Evolutionary conservation across 768 basidiomycete species (phyloP).

Genomic region (Lepiota venenata): DNA sequence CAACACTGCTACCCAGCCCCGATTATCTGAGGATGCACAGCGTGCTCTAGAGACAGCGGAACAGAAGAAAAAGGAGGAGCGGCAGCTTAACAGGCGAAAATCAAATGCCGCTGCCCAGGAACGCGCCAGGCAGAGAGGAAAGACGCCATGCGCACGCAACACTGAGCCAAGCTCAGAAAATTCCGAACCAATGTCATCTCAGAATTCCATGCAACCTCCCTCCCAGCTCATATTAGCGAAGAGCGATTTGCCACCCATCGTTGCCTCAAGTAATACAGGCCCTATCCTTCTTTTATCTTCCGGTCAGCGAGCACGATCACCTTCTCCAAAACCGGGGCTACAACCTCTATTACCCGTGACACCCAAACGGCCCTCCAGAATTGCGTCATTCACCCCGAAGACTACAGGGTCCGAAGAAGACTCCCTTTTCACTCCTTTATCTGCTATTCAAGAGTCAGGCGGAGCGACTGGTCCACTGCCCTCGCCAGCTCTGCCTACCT

Average conservation of each 20-base stretch:
- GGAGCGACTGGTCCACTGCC: slow-evolving; percentile 24
- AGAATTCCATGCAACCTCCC: slow-evolving; percentile 4
- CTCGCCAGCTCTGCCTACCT: slow-evolving; percentile 21
- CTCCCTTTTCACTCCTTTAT: slow-evolving; percentile 43
- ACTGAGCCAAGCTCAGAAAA: slow-evolving; percentile 1
- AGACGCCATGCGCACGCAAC: slow-evolving; percentile 11
- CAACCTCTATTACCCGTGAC: slow-evolving; percentile 12
- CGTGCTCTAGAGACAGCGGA: slow-evolving; percentile 38
- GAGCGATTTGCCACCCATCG: slow-evolving; percentile 7
- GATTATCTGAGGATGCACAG: slow-evolving; percentile 56
- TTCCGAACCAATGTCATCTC: neutral
- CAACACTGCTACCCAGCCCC: slow-evolving; percentile 58
- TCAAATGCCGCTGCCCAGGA: slow-evolving; percentile 18
- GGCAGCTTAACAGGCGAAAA: slow-evolving; percentile 24
- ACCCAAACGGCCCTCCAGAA: slow-evolving; percentile 12
- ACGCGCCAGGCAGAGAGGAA: slow-evolving; percentile 18
- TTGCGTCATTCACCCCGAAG: slow-evolving; percentile 12
- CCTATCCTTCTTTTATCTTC: slow-evolving; percentile 5
- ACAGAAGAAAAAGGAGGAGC: slow-evolving; percentile 33
- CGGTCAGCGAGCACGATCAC: slow-evolving; percentile 10
- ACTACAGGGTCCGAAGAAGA: slow-evolving; percentile 21
- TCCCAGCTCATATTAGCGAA: slow-evolving; percentile 1
- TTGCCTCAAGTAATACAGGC: slow-evolving; percentile 14
- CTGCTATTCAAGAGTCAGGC: slow-evolving; percentile 24
- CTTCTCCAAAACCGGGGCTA: slow-evolving; percentile 8